Evolutionary conservation across 257 asterid genomes (phyloP).

Genomic region (Solanum neorickii): DNA sequence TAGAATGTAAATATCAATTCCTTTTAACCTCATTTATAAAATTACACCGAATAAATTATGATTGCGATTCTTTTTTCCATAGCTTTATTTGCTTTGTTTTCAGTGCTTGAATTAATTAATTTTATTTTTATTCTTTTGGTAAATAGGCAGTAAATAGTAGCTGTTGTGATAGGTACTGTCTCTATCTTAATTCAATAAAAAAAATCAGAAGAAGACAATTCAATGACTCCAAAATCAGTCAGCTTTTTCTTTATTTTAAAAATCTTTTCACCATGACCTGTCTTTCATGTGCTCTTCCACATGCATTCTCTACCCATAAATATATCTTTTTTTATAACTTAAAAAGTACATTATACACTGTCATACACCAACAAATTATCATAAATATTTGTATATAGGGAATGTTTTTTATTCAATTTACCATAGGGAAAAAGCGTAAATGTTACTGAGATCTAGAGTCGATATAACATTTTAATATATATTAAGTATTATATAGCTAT

Average conservation of each 20-base stretch:
- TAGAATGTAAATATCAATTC: too few species aligned
- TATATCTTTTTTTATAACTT: background rate
- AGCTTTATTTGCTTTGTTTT: background rate
- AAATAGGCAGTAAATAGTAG: background rate
- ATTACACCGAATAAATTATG: too few species aligned
- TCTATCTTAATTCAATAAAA: background rate
- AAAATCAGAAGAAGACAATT: constrained; percentile 16
- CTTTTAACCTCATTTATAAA: too few species aligned
- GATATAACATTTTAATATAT: too few species aligned
- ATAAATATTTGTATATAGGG: background rate
- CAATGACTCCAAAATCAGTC: constrained; percentile 12
- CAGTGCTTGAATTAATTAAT: background rate
- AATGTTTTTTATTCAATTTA: too few species aligned
- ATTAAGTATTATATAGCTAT: too few species aligned
- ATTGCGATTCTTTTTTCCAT: background rate
- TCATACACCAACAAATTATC: background rate
- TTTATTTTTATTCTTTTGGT: background rate
- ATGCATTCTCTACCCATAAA: background rate
- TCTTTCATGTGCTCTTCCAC: constrained; percentile 43
- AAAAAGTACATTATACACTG: background rate
- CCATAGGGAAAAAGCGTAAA: too few species aligned
- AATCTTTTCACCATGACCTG: constrained; percentile 25
- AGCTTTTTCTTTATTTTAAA: constrained; percentile 14
- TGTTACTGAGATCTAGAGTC: too few species aligned
- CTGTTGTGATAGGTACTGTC: background rate